Conservation (phyloP, 768 basidiomycete species). For the Pleurotus platypus region DNA sequence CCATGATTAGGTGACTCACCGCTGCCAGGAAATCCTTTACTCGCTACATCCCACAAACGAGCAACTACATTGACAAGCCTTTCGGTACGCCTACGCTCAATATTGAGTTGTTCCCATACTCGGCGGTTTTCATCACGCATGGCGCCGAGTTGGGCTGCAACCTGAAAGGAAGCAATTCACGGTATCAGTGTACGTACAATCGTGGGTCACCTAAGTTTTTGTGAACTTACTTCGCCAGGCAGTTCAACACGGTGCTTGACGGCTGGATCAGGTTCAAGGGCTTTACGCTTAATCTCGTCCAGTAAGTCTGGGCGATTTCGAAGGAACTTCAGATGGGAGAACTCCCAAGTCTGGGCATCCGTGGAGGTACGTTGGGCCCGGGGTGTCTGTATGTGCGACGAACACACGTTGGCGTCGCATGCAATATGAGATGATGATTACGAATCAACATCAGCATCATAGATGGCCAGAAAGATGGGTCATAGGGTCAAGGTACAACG, state of each 20-base stretch:
- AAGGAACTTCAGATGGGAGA: conserved; percentile 83
- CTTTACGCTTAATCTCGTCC: conserved; percentile 85
- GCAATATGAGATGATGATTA: neutral
- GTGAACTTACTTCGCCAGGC: conserved; percentile 65
- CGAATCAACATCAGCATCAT: neutral
- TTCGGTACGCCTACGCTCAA: conserved; percentile 60
- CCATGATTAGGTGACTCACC: conserved; percentile 30
- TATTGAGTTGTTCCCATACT: conserved; percentile 51
- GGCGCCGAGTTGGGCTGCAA: conserved; percentile 60
- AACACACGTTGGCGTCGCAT: neutral
- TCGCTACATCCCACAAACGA: conserved; percentile 59
- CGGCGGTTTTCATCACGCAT: conserved; percentile 73
- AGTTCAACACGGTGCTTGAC: conserved; percentile 73
- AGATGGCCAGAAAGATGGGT: neutral
- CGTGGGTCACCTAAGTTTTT: neutral
- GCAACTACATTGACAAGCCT: conserved; percentile 56
- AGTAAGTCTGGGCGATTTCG: conserved; percentile 77
- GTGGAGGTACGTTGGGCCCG: conserved; percentile 79
- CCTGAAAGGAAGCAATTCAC: conserved; percentile 23
- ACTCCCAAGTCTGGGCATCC: conserved; percentile 85
- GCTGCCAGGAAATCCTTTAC: conserved; percentile 50
- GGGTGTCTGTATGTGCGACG: conserved; percentile 49
- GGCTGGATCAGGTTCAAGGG: conserved; percentile 74
- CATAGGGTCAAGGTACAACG: too few species aligned
- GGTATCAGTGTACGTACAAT: too few species aligned